phyloP scores from a whole-genome alignment of 2,329 filamentous ascomycete genomes.

The Alternaria consortialis region DNA sequence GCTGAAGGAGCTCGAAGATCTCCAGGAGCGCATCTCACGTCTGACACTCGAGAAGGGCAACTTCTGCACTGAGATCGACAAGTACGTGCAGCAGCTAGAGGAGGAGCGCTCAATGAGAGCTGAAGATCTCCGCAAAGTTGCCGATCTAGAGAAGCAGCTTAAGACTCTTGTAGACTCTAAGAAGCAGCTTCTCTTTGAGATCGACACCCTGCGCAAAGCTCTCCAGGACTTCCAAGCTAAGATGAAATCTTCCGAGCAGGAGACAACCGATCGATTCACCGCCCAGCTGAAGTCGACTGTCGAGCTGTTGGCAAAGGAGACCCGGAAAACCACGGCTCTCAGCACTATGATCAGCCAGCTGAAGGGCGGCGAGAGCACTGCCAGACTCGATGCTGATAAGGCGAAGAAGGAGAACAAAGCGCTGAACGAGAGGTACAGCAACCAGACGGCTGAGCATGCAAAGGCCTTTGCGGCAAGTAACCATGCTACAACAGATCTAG shows the following conservation, averaged over 20 bases:
- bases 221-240: slow-evolving; percentile 27
- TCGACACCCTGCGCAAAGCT: slow-evolving; percentile 24
- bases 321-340: slow-evolving; percentile 28
- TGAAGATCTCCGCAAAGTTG: slow-evolving; percentile 16
- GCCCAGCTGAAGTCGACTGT: slow-evolving; percentile 27
- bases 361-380: slow-evolving; percentile 18
- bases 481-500: not conserved
- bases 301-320: slow-evolving; percentile 31
- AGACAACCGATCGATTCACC: slow-evolving; percentile 23
- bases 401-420: slow-evolving; percentile 26
- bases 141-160: slow-evolving; percentile 29
- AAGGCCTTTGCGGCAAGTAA: slow-evolving; percentile 29
- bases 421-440: slow-evolving; percentile 31
- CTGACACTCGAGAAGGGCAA: slow-evolving; percentile 42
- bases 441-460: slow-evolving; percentile 33
- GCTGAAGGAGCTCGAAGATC: slow-evolving; percentile 31
- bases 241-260: slow-evolving; percentile 24
- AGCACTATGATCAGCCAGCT: slow-evolving; percentile 21
- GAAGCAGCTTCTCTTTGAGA: slow-evolving; percentile 26
- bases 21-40: slow-evolving; percentile 38
- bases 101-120: slow-evolving; percentile 15
- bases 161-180: slow-evolving; percentile 24
- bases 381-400: slow-evolving; percentile 31
- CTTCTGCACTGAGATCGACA: slow-evolving; percentile 37
- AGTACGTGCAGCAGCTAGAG: slow-evolving; percentile 25